Evolutionary conservation across 495 filamentous ascomycete genomes (phyloP).

Genomic region (Aspergillus mulundensis): DNA sequence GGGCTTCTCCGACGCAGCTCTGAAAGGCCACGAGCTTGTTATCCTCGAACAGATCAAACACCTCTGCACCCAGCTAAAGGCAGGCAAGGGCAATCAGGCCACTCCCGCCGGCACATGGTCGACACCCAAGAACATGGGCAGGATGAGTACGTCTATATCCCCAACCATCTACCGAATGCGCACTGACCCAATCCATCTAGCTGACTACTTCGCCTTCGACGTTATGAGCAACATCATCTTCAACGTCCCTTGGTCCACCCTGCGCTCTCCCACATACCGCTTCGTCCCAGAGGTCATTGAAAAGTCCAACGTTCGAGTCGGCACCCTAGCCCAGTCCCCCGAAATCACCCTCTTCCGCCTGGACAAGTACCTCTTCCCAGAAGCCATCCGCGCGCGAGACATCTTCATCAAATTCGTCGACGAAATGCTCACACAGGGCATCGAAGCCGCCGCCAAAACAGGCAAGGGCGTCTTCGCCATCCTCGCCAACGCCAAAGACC

Average conservation of each 20-base stretch:
- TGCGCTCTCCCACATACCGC: background rate
- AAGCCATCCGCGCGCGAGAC: slow-evolving; percentile 5
- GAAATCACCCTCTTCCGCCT: background rate
- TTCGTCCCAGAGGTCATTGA: background rate
- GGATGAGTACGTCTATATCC: background rate
- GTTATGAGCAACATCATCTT: background rate
- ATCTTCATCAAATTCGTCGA: slow-evolving; percentile 27
- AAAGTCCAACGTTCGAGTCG: background rate
- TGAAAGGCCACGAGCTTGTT: background rate
- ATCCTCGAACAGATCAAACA: background rate
- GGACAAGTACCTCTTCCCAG: background rate
- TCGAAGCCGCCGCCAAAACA: slow-evolving; percentile 36
- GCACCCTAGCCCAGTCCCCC: background rate
- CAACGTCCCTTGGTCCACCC: background rate
- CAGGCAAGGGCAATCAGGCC: background rate
- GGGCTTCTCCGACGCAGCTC: slow-evolving; percentile 2
- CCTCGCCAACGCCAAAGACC: slow-evolving; percentile 55
- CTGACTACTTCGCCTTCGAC: slow-evolving; percentile 19
- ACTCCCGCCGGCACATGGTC: background rate
- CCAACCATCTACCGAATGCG: background rate
- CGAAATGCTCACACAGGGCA: slow-evolving; percentile 30
- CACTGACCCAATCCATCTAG: background rate
- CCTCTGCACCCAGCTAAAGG: background rate
- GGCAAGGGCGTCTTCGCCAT: slow-evolving; percentile 55
- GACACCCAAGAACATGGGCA: background rate